A percentile compares a stretch with the other conserved stretches of the same genome.
These are phyloP conservation scores for Aaosphaeria pasadenensis DNA, from an alignment of 2,329 filamentous ascomycete genomes.

Conservation along the genomic window DNA sequence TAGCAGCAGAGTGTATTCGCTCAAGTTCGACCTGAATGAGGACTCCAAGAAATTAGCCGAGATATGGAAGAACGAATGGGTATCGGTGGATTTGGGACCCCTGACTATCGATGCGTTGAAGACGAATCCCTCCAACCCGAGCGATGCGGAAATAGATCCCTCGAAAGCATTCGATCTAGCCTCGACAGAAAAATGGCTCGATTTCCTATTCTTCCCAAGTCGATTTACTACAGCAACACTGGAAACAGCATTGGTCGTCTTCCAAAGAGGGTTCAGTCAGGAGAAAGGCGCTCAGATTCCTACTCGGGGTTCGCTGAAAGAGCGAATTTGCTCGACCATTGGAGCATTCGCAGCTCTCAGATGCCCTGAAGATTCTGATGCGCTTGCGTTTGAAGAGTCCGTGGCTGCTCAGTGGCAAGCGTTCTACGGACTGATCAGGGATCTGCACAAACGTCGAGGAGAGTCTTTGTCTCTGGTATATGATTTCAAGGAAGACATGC, in stretches of 20 bases:
- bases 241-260: conserved; percentile 79
- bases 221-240: conserved; percentile 77
- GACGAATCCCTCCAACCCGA: conserved; percentile 36
- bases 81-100: conserved; percentile 41
- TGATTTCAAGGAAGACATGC: conserved; percentile 67
- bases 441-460: conserved; percentile 80
- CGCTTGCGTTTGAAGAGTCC: conserved; percentile 69
- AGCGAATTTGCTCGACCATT: conserved; percentile 72
- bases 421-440: conserved; percentile 81
- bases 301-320: conserved; percentile 60
- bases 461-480: conserved; percentile 77
- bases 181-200: conserved; percentile 73
- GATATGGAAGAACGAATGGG: conserved; percentile 62
- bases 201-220: conserved; percentile 78
- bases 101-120: conserved; percentile 41
- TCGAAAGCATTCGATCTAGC: conserved; percentile 49
- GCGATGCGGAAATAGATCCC: conserved; percentile 27
- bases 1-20: conserved; percentile 62
- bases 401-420: conserved; percentile 84
- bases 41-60: conserved; percentile 61
- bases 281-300: conserved; percentile 8
- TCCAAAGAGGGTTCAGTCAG: conserved; percentile 61
- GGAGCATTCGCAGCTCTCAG: conserved; percentile 66
- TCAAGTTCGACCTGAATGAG: conserved; percentile 69
- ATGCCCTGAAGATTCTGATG: conserved; percentile 61